These are phyloP conservation scores for Solanum dulcamara DNA, from an alignment of 257 asterid species.

Conservation along the genomic window DNA sequence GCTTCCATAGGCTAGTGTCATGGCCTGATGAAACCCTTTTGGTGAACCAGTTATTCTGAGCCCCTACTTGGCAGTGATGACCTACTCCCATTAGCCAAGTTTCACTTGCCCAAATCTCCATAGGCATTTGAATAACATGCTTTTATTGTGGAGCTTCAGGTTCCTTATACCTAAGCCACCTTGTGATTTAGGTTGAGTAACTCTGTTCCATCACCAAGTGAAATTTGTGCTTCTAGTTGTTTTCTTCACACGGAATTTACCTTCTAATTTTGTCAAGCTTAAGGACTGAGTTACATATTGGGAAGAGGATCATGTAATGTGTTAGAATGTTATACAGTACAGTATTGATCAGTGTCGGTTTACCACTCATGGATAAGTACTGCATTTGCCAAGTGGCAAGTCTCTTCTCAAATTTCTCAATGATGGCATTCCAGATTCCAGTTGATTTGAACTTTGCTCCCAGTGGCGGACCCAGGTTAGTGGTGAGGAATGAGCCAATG, in stretches of 20 bases:
- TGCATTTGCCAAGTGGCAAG: neutral
- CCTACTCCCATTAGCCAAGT: neutral
- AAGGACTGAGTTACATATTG: neutral
- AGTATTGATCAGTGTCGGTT: neutral
- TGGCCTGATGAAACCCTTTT: neutral
- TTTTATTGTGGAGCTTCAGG: neutral
- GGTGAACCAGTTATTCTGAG: neutral
- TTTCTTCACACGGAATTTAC: neutral
- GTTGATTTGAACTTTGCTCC: neutral
- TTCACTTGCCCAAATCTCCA: neutral
- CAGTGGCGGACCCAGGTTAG: neutral
- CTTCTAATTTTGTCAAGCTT: neutral
- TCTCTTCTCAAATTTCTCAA: neutral
- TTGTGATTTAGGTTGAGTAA: neutral
- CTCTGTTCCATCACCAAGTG: neutral
- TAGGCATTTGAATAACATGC: neutral
- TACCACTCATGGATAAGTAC: neutral
- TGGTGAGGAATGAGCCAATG: neutral
- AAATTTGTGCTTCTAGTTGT: neutral
- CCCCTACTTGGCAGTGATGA: neutral
- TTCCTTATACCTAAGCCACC: neutral
- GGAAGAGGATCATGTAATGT: neutral
- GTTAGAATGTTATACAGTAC: neutral
- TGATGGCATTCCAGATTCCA: neutral
- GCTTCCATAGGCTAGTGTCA: neutral